Percentiles rank a stretch among this genome's conserved stretches.
Evolutionary conservation across 2,329 filamentous ascomycete genomes (phyloP).

Genomic region (Alternaria tenuissima): DNA sequence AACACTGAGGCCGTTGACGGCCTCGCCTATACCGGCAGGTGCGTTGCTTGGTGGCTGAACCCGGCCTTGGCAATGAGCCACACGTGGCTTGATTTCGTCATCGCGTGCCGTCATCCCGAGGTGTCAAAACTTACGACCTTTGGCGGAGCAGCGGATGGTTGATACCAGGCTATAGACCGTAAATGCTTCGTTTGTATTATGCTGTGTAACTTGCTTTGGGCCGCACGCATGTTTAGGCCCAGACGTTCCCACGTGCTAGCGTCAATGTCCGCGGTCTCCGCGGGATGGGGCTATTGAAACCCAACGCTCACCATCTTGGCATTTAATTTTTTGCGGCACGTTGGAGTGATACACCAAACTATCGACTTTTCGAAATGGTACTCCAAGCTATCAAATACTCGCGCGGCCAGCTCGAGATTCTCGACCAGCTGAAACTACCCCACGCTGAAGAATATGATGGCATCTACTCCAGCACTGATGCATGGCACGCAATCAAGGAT

Average conservation of each 20-base stretch:
- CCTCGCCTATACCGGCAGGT: slow-evolving; percentile 4
- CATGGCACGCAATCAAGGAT: slow-evolving; percentile 81
- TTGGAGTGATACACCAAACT: slow-evolving; percentile 15
- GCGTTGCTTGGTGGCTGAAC: slow-evolving; percentile 7
- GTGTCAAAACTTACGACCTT: not conserved
- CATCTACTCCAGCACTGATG: slow-evolving; percentile 74
- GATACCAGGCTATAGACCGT: not conserved
- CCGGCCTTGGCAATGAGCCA: slow-evolving; percentile 14
- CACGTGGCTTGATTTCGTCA: slow-evolving; percentile 14
- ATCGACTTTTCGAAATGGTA: slow-evolving; percentile 52
- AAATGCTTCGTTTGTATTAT: not conserved
- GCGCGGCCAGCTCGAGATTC: slow-evolving; percentile 75
- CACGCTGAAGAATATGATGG: slow-evolving; percentile 81
- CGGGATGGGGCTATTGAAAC: slow-evolving; percentile 24
- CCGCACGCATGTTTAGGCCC: not conserved
- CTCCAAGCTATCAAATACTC: slow-evolving; percentile 82
- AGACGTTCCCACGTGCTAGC: slow-evolving; percentile 20
- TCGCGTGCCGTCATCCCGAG: slow-evolving; percentile 14
- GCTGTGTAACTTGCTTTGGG: not conserved
- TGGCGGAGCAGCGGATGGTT: not conserved
- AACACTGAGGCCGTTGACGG: not conserved
- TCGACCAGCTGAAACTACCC: slow-evolving; percentile 84
- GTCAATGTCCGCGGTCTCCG: slow-evolving; percentile 6
- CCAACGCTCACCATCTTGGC: slow-evolving; percentile 30
- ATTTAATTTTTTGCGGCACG: slow-evolving; percentile 25